Evolutionary conservation across 371 early-diverging fungal species (phyloP).

Genomic region (Saksenaea vasiformis): DNA sequence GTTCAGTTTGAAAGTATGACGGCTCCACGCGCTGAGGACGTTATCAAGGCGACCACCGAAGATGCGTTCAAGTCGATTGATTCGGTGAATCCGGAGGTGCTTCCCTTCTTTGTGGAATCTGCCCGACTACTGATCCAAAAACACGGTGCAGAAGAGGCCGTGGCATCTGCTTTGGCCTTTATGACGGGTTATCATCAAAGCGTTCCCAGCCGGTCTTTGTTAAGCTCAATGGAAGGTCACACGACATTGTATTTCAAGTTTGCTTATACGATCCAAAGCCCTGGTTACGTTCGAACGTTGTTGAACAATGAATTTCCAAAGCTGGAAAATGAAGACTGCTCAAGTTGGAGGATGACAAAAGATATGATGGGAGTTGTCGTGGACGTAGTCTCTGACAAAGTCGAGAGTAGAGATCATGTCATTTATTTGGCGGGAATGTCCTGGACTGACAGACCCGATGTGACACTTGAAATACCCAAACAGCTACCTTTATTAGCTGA

Average conservation of each 20-base stretch:
- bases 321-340: slow-evolving; percentile 63
- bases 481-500: slow-evolving; percentile 83
- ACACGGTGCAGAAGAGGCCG: slow-evolving; percentile 69
- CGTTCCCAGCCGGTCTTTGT: slow-evolving; percentile 75
- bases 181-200: slow-evolving; percentile 85
- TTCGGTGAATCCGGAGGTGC: slow-evolving; percentile 70
- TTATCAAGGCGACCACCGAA: slow-evolving; percentile 75
- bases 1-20: slow-evolving; percentile 78
- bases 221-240: slow-evolving; percentile 78
- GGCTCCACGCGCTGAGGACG: slow-evolving; percentile 89
- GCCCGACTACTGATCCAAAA: slow-evolving; percentile 72
- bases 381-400: slow-evolving; percentile 71
- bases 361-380: slow-evolving; percentile 85
- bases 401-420: slow-evolving; percentile 55
- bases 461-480: slow-evolving; percentile 66
- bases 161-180: slow-evolving; percentile 82
- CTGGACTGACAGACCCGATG: slow-evolving; percentile 64
- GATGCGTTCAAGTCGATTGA: slow-evolving; percentile 73
- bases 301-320: slow-evolving; percentile 71
- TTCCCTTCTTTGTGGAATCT: slow-evolving; percentile 73
- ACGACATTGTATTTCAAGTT: slow-evolving; percentile 75
- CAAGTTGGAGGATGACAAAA: slow-evolving; percentile 78
- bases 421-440: slow-evolving; percentile 51
- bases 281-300: slow-evolving; percentile 81
- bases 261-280: slow-evolving; percentile 65